Conservation (phyloP, 345 rosid genomes). For the Carallia brachiata region DNA sequence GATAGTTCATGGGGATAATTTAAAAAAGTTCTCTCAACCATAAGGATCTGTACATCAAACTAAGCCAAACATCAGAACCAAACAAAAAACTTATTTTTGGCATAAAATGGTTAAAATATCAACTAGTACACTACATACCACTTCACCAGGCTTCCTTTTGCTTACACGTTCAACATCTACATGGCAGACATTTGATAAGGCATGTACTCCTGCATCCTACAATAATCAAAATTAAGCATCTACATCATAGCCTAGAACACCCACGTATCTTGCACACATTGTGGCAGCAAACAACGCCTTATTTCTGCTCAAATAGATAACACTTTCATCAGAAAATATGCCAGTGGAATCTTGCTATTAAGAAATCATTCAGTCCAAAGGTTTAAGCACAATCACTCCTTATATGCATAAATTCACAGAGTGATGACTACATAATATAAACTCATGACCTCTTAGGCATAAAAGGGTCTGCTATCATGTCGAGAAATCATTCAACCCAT, state of each 20-base stretch:
- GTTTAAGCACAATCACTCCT: too few species aligned
- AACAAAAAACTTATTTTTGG: background rate
- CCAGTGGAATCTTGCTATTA: too few species aligned
- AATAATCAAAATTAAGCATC: slow-evolving; percentile 16
- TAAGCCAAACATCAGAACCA: background rate
- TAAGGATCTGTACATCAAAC: background rate
- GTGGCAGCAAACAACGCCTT: background rate
- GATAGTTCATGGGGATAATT: too few species aligned
- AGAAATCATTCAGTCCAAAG: too few species aligned
- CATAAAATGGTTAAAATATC: background rate
- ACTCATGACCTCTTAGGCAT: too few species aligned
- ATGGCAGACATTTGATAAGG: slow-evolving; percentile 91
- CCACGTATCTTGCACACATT: background rate
- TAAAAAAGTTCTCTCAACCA: background rate
- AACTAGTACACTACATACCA: slow-evolving; percentile 40
- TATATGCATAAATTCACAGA: too few species aligned
- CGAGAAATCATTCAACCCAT: too few species aligned
- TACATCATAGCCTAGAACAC: background rate
- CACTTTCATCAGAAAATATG: too few species aligned
- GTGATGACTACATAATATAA: too few species aligned
- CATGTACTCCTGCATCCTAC: slow-evolving; percentile 98
- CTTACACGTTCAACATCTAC: slow-evolving; percentile 88
- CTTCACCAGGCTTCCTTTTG: slow-evolving; percentile 89
- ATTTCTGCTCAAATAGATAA: background rate
- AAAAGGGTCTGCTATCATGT: too few species aligned